Percentiles rank a stretch among this genome's conserved stretches.
These are phyloP conservation scores for Tetracentron sinense DNA, from an alignment of 164 flowering plant genomes.

Conservation along the genomic window DNA sequence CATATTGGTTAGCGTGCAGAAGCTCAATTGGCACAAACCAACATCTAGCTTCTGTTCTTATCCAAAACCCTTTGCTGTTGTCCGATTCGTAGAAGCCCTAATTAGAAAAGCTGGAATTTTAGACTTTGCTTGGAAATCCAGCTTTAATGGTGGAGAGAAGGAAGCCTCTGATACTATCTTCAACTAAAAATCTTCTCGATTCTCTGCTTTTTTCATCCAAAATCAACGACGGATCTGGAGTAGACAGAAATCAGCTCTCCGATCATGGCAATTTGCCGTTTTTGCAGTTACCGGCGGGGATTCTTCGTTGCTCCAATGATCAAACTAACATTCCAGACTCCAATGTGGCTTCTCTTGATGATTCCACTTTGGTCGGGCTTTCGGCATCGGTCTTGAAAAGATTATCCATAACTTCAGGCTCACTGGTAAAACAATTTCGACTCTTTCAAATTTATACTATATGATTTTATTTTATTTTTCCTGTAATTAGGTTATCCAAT, in stretches of 20 bases:
- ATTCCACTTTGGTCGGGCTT: conserved; percentile 56
- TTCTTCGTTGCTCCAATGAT: conserved; percentile 43
- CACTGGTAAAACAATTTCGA: conserved; percentile 45
- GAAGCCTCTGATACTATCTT: conserved; percentile 69
- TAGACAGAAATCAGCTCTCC: neutral
- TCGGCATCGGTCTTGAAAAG: conserved; percentile 53
- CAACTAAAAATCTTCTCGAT: conserved; percentile 53
- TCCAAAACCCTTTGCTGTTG: neutral
- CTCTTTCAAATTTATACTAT: neutral
- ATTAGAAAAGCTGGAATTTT: neutral
- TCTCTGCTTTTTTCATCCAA: conserved; percentile 32
- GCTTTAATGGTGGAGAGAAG: conserved; percentile 54
- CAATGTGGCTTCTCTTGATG: conserved; percentile 36
- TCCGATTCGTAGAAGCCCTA: conserved; percentile 1
- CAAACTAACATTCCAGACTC: conserved; percentile 4
- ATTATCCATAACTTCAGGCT: conserved; percentile 63
- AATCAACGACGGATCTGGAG: conserved; percentile 7
- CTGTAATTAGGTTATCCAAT: neutral
- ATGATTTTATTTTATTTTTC: neutral
- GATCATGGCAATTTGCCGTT: conserved; percentile 3
- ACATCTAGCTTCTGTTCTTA: neutral
- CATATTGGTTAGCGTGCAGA: no score
- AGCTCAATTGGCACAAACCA: no score
- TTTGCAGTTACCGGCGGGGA: conserved; percentile 51
- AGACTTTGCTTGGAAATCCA: neutral